Percentiles rank a stretch among this genome's conserved stretches.
Conservation (phyloP, 1,284 basidiomycete species). For the Afroboletus lepidellus region DNA sequence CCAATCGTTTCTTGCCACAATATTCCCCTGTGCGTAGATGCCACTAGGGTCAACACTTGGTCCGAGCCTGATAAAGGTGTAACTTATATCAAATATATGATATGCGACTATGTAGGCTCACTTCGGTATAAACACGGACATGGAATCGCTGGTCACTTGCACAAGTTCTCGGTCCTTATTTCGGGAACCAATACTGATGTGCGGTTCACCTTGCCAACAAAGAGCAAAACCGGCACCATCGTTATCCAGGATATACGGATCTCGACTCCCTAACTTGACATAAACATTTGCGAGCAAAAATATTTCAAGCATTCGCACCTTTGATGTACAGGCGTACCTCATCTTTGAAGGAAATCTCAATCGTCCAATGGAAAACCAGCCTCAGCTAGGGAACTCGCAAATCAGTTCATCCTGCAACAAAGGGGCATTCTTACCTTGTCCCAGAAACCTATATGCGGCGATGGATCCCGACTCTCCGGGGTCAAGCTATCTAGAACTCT, state of each 20-base stretch:
- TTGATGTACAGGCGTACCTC: constrained; percentile 85
- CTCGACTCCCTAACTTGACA: constrained; percentile 63
- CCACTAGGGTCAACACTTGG: not conserved
- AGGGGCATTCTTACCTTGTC: constrained; percentile 60
- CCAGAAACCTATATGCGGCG: constrained; percentile 91
- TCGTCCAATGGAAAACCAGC: constrained; percentile 81
- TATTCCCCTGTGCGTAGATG: constrained; percentile 19
- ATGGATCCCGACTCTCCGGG: constrained; percentile 82
- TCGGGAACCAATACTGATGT: constrained; percentile 69
- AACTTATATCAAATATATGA: not conserved
- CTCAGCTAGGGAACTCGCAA: constrained; percentile 55
- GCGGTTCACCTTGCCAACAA: constrained; percentile 79
- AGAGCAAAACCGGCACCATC: constrained; percentile 88
- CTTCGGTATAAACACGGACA: constrained; percentile 84
- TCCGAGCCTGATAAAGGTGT: constrained; percentile 25
- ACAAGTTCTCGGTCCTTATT: constrained; percentile 81
- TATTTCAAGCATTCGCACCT: constrained; percentile 46
- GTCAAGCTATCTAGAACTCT: constrained; percentile 82
- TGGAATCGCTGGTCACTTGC: constrained; percentile 81
- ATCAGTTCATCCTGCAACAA: not conserved
- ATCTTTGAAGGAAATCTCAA: constrained; percentile 70
- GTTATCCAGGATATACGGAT: constrained; percentile 78
- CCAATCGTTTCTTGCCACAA: constrained; percentile 33
- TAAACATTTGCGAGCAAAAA: constrained; percentile 15
- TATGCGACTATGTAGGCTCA: constrained; percentile 31